Evolutionary conservation across 2,329 filamentous ascomycete genomes (phyloP).

Genomic region (Raffaelea ambrosiae): DNA sequence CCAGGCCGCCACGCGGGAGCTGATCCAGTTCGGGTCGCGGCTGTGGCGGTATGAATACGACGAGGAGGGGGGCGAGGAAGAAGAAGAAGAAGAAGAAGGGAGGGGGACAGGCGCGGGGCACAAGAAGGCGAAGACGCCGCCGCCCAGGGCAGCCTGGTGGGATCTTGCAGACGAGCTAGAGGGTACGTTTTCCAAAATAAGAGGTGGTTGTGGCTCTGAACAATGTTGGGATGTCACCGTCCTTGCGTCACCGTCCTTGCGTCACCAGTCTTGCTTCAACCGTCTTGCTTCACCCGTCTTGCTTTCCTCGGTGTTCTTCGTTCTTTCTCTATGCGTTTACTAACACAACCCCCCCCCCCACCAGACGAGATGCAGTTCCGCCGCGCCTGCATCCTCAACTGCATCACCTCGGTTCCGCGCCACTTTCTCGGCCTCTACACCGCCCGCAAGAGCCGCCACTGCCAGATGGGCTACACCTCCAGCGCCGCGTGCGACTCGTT

Average conservation of each 20-base stretch:
- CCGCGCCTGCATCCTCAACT: conserved; percentile 57
- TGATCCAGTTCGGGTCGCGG: conserved; percentile 57
- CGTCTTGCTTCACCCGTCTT: neutral
- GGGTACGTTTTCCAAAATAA: conserved; percentile 31
- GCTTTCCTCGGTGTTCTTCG: neutral
- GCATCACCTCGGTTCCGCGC: conserved; percentile 58
- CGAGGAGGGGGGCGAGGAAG: neutral
- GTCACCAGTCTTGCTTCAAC: no score
- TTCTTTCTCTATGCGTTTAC: neutral
- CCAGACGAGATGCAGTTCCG: conserved; percentile 51
- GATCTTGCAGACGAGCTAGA: conserved; percentile 62
- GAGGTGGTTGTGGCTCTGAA: no score
- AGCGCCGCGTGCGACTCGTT: conserved; percentile 67
- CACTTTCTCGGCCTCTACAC: conserved; percentile 62
- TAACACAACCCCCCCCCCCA: neutral
- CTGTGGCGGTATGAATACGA: conserved; percentile 38
- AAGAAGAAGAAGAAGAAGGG: conserved; percentile 19
- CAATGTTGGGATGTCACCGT: no score
- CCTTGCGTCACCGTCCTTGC: no score
- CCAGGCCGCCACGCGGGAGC: conserved; percentile 51
- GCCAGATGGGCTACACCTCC: conserved; percentile 66
- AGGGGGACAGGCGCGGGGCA: conserved; percentile 21
- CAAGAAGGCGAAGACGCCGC: conserved; percentile 20
- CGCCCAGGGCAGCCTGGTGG: conserved; percentile 53
- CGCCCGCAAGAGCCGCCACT: conserved; percentile 55